Evolutionary conservation across 2,329 filamentous ascomycete species (phyloP).

Genomic region (Lecanoromycetidae sp.): DNA sequence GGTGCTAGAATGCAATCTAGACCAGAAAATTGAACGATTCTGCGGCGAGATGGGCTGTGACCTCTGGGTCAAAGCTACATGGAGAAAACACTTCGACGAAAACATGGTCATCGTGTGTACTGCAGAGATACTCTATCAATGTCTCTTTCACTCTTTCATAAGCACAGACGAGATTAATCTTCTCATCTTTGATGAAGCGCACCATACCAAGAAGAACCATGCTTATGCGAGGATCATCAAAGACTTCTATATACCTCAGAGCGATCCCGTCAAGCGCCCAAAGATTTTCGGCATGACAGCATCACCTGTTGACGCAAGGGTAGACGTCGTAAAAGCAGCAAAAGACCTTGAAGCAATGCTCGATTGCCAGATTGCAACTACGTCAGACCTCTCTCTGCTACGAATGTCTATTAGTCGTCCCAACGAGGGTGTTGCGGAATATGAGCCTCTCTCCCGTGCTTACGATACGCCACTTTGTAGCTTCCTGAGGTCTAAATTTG

Average conservation of each 20-base stretch:
- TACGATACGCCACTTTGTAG: constrained; percentile 55
- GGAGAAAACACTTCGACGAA: constrained; percentile 45
- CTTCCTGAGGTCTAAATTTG: constrained; percentile 42
- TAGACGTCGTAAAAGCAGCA: constrained; percentile 58
- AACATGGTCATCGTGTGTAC: constrained; percentile 88
- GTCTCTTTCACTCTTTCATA: constrained; percentile 67
- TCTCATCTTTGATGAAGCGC: constrained; percentile 88
- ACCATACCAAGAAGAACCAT: constrained; percentile 91
- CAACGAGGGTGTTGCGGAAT: constrained; percentile 45
- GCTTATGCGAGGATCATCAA: constrained; percentile 81
- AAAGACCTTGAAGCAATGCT: constrained; percentile 63
- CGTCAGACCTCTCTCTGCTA: constrained; percentile 47
- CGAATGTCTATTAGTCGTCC: constrained; percentile 48
- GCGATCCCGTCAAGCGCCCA: constrained; percentile 42
- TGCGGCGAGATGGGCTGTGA: constrained; percentile 57
- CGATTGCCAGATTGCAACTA: constrained; percentile 72
- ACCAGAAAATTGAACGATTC: constrained; percentile 60
- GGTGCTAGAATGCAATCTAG: constrained; percentile 69
- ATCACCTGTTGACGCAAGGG: constrained; percentile 77
- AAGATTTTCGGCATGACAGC: constrained; percentile 94
- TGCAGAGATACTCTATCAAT: constrained; percentile 70
- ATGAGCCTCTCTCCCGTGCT: constrained; percentile 40
- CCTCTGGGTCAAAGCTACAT: constrained; percentile 48
- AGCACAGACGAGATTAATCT: constrained; percentile 75
- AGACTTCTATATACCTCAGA: constrained; percentile 57